Percentiles rank a stretch among this genome's conserved stretches.
phyloP scores from a whole-genome alignment of 352 stramenopile genomes.

The Globisporangium megalacanthum region DNA sequence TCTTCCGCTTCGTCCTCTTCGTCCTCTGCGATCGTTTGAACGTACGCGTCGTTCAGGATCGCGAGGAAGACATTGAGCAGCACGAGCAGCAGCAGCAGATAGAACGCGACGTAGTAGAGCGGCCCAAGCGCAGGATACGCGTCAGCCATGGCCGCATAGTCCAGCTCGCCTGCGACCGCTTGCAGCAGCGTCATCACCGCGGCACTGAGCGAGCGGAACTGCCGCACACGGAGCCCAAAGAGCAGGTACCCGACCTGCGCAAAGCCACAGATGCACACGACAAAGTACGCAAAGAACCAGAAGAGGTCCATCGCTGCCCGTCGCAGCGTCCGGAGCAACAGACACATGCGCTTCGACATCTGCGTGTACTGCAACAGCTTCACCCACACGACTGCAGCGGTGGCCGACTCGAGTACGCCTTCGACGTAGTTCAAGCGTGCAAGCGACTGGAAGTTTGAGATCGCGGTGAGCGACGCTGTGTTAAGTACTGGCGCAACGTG shows the following conservation, averaged over 20 bases:
- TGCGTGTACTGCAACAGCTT: slow-evolving; percentile 67
- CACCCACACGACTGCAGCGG: slow-evolving; percentile 53
- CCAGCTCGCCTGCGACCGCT: slow-evolving; percentile 48
- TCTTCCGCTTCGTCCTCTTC: slow-evolving; percentile 48
- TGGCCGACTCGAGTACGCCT: slow-evolving; percentile 34
- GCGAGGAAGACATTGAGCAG: slow-evolving; percentile 71
- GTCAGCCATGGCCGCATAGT: slow-evolving; percentile 38
- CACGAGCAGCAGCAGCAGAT: slow-evolving; percentile 61
- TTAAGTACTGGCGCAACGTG: slow-evolving; percentile 20
- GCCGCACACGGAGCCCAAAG: slow-evolving; percentile 45
- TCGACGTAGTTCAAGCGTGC: slow-evolving; percentile 34
- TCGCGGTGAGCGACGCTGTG: slow-evolving; percentile 15
- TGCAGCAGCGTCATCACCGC: slow-evolving; percentile 56
- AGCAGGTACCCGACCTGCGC: slow-evolving; percentile 61
- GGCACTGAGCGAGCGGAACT: slow-evolving; percentile 48
- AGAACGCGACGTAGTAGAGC: slow-evolving; percentile 69
- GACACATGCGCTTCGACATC: slow-evolving; percentile 53
- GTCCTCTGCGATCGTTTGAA: slow-evolving; percentile 60
- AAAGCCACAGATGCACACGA: slow-evolving; percentile 53
- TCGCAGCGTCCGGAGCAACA: slow-evolving; percentile 44
- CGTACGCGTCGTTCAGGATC: slow-evolving; percentile 72
- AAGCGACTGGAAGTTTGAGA: slow-evolving; percentile 37
- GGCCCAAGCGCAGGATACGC: slow-evolving; percentile 45
- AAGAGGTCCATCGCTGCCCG: slow-evolving; percentile 48
- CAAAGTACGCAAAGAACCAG: slow-evolving; percentile 58